Conservation (phyloP, 345 rosid genomes). For the Gossypium australe region DNA sequence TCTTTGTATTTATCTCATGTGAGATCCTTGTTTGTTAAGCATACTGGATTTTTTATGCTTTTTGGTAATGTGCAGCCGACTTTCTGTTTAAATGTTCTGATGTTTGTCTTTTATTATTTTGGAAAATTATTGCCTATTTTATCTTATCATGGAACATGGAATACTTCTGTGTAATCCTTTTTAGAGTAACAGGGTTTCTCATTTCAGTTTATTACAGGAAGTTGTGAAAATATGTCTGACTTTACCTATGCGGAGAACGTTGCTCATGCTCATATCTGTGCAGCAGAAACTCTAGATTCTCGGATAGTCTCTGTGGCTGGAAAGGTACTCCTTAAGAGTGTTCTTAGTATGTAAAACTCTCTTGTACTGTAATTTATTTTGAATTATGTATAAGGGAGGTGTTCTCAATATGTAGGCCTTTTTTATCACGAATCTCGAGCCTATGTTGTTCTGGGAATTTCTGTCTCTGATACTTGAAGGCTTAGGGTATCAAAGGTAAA, state of each 20-base stretch:
- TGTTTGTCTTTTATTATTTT: slow-evolving; percentile 5
- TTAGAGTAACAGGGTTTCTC: slow-evolving; percentile 34
- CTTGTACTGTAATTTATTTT: not conserved
- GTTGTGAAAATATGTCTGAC: slow-evolving; percentile 80
- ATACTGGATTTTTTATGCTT: not conserved
- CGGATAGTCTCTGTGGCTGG: slow-evolving; percentile 70
- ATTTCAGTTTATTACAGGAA: slow-evolving; percentile 82
- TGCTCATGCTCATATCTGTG: slow-evolving; percentile 77
- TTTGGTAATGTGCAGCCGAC: not conserved
- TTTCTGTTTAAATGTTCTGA: not conserved
- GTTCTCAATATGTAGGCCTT: slow-evolving; percentile 57
- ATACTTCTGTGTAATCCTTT: not conserved
- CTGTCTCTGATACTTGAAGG: slow-evolving; percentile 59
- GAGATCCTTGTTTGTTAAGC: not conserved
- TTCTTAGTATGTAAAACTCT: not conserved
- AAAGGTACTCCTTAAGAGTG: slow-evolving; percentile 50
- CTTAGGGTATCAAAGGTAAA: slow-evolving; percentile 80
- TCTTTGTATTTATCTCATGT: not conserved
- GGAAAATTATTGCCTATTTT: not conserved
- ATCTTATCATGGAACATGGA: not conserved
- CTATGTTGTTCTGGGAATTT: slow-evolving; percentile 73
- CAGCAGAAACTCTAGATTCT: slow-evolving; percentile 68
- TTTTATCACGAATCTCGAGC: slow-evolving; percentile 79
- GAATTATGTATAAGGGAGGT: not conserved
- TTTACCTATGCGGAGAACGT: slow-evolving; percentile 87